These are phyloP conservation scores for Fusarium mundagurra DNA, from an alignment of 2,329 filamentous ascomycete genomes.

Conservation along the genomic window DNA sequence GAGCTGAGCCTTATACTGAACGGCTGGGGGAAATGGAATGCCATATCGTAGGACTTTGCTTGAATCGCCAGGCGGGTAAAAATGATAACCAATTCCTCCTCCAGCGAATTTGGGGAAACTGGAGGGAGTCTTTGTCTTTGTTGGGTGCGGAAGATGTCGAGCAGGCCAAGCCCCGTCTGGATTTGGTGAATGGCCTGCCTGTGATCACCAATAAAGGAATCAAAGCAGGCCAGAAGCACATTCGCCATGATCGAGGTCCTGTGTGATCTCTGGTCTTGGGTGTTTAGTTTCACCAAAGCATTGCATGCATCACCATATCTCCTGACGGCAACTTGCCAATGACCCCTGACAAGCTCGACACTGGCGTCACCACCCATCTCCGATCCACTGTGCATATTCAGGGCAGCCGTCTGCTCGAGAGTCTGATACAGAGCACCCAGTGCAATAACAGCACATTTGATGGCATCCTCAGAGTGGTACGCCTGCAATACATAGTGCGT, in stretches of 20 bases:
- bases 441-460: conserved; percentile 73
- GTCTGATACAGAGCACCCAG: conserved; percentile 75
- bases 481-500: conserved; percentile 69
- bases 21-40: conserved; percentile 72
- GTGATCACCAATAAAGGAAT: conserved; percentile 73
- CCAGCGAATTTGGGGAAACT: conserved; percentile 57
- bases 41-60: conserved; percentile 75
- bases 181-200: conserved; percentile 70
- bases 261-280: conserved; percentile 57
- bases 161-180: conserved; percentile 64
- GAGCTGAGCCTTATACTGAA: conserved; percentile 62
- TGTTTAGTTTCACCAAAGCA: conserved; percentile 57
- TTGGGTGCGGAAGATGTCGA: conserved; percentile 63
- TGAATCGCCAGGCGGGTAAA: conserved; percentile 72
- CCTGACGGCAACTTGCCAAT: conserved; percentile 69
- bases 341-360: conserved; percentile 52
- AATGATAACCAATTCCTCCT: conserved; percentile 70
- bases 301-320: conserved; percentile 68
- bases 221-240: conserved; percentile 73
- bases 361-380: conserved; percentile 23
- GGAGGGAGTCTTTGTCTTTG: conserved; percentile 46
- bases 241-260: conserved; percentile 70
- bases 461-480: conserved; percentile 68
- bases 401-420: conserved; percentile 65
- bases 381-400: conserved; percentile 49